Evolutionary conservation across 495 filamentous ascomycete species (phyloP).

Genomic region (Aspergillus bertholletiae): DNA sequence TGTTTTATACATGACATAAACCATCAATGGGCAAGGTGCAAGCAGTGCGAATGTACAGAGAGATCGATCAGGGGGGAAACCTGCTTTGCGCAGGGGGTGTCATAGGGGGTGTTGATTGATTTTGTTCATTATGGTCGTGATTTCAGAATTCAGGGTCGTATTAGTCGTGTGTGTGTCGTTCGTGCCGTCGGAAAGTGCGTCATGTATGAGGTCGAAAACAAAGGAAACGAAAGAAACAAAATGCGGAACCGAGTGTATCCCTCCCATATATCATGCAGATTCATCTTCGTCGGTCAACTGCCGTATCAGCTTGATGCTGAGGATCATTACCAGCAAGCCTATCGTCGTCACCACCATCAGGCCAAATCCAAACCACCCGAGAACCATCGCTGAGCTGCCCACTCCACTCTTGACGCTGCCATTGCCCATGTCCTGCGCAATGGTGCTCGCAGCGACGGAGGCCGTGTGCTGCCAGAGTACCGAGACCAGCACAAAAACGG

Average conservation of each 20-base stretch:
- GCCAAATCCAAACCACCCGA: constrained; percentile 96
- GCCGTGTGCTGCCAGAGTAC: constrained; percentile 83
- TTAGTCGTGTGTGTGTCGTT: constrained; percentile 36
- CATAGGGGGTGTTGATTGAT: not conserved
- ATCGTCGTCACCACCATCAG: constrained; percentile 91
- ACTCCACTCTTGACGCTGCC: constrained; percentile 86
- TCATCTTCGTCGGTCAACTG: constrained; percentile 49
- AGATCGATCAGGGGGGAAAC: not conserved
- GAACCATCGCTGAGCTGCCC: constrained; percentile 87
- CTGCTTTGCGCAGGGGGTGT: not conserved
- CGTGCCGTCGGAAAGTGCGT: constrained; percentile 26
- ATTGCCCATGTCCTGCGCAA: constrained; percentile 94
- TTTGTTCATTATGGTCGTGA: not conserved
- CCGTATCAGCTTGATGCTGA: constrained; percentile 74
- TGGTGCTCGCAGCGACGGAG: constrained; percentile 86
- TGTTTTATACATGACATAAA: constrained; percentile 12
- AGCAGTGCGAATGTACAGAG: constrained; percentile 8
- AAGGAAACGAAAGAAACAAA: constrained; percentile 10
- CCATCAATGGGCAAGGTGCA: not conserved
- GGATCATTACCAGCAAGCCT: constrained; percentile 90
- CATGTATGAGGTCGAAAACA: constrained; percentile 6
- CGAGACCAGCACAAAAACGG: constrained; percentile 67
- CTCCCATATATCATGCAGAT: not conserved
- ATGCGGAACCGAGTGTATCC: constrained; percentile 3
- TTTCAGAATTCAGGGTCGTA: constrained; percentile 9